Conservation (phyloP, 768 basidiomycete genomes). For the Russula abietina region DNA sequence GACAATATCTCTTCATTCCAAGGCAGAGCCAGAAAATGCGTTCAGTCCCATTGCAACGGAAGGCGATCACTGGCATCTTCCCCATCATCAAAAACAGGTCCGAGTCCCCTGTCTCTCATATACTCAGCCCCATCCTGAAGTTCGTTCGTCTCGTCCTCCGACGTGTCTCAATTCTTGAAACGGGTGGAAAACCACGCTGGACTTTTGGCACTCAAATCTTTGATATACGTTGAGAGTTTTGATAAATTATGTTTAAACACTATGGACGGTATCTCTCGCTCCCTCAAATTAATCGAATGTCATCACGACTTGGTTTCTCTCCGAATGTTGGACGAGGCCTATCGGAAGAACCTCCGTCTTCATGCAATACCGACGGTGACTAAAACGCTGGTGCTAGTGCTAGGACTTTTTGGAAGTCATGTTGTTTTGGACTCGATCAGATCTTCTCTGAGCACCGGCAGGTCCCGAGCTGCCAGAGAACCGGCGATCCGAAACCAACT, state of each 20-base stretch:
- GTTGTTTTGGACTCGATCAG: background rate
- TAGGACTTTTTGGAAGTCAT: background rate
- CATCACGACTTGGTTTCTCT: too few relatives aligned
- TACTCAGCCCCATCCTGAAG: background rate
- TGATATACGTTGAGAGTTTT: conserved; percentile 9
- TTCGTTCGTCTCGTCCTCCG: background rate
- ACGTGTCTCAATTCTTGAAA: conserved; percentile 5
- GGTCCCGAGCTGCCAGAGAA: background rate
- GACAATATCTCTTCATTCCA: background rate
- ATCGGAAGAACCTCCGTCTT: too few relatives aligned
- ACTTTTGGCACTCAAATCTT: conserved; percentile 2
- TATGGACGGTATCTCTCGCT: too few relatives aligned
- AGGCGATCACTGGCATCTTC: too few relatives aligned
- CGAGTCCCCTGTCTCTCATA: background rate
- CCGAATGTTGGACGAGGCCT: too few relatives aligned
- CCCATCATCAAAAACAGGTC: background rate
- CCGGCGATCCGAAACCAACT: too few relatives aligned
- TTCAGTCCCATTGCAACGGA: background rate
- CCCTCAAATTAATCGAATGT: too few relatives aligned
- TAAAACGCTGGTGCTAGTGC: background rate
- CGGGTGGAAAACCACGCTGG: background rate
- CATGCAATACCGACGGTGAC: background rate
- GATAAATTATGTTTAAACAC: too few relatives aligned
- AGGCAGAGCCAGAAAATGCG: background rate
- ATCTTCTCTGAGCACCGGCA: conserved; percentile 5